phyloP scores from a whole-genome alignment of 179 eudicot genomes.

The Vitellaria paradoxa region DNA sequence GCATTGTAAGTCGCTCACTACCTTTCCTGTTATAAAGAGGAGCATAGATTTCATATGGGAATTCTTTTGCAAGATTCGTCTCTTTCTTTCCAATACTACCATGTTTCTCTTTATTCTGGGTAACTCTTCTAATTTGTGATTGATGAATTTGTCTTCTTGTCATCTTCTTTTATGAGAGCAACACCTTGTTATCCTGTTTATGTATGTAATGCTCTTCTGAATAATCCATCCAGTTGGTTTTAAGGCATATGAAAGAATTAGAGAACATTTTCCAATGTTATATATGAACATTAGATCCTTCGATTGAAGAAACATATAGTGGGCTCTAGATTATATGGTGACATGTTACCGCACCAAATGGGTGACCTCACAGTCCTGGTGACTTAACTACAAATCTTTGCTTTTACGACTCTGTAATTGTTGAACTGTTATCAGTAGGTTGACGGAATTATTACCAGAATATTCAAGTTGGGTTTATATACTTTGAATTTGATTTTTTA shows the following conservation, averaged over 20 bases:
- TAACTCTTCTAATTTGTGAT: neutral
- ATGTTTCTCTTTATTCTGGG: neutral
- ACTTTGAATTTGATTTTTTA: too few relatives aligned
- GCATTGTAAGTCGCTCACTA: conserved; percentile 53
- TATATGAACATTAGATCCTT: neutral
- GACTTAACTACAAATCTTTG: neutral
- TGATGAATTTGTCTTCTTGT: neutral
- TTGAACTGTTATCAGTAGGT: neutral
- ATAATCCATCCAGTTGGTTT: neutral
- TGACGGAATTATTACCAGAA: neutral
- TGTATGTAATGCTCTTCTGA: neutral
- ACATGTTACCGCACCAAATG: neutral
- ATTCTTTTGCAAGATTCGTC: neutral
- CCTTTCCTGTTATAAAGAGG: neutral
- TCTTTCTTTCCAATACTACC: neutral
- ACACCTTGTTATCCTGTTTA: neutral
- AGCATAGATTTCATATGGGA: neutral
- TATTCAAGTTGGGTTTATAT: too few relatives aligned
- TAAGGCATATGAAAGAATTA: neutral
- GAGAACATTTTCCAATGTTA: neutral
- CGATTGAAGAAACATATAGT: too few relatives aligned
- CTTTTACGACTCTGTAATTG: neutral
- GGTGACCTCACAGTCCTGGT: neutral
- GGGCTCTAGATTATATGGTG: neutral
- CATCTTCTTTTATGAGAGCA: neutral